Percentiles rank a stretch among this genome's conserved stretches.
phyloP scores from a whole-genome alignment of 2,329 filamentous ascomycete genomes.

The Fusarium sp. region DNA sequence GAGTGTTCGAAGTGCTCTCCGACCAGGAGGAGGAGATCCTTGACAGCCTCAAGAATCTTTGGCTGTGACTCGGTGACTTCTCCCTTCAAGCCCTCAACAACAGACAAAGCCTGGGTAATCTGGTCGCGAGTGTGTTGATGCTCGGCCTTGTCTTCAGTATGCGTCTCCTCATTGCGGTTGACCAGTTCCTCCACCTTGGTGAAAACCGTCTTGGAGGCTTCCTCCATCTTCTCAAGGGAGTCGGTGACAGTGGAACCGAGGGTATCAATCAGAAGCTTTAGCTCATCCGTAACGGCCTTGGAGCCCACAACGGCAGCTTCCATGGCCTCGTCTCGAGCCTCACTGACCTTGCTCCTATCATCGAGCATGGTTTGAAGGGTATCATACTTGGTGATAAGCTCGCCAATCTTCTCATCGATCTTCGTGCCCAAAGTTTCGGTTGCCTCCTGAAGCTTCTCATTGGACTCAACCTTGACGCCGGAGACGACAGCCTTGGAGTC shows the following conservation, averaged over 20 bases:
- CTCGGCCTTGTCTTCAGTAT: conserved; percentile 81
- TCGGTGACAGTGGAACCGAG: conserved; percentile 86
- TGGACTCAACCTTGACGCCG: conserved; percentile 84
- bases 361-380: conserved; percentile 84
- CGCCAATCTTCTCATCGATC: conserved; percentile 78
- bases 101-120: conserved; percentile 80
- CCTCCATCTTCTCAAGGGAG: conserved; percentile 87
- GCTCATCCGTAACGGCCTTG: conserved; percentile 87
- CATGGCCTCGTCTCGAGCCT: conserved; percentile 81
- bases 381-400: conserved; percentile 90
- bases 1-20: conserved; percentile 92
- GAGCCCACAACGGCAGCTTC: conserved; percentile 82
- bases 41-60: conserved; percentile 87
- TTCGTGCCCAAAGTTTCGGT: conserved; percentile 69
- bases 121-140: conserved; percentile 88
- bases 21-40: conserved; percentile 87
- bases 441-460: conserved; percentile 80
- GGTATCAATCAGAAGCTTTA: conserved; percentile 88
- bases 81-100: conserved; percentile 82
- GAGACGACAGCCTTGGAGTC: conserved; percentile 86
- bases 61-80: conserved; percentile 89
- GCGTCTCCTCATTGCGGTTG: conserved; percentile 81
- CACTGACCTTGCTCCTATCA: conserved; percentile 79
- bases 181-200: conserved; percentile 85
- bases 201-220: conserved; percentile 90